Evolutionary conservation across 208 protist genomes (phyloP).

Genomic region (Acanthamoeba divionensis): DNA sequence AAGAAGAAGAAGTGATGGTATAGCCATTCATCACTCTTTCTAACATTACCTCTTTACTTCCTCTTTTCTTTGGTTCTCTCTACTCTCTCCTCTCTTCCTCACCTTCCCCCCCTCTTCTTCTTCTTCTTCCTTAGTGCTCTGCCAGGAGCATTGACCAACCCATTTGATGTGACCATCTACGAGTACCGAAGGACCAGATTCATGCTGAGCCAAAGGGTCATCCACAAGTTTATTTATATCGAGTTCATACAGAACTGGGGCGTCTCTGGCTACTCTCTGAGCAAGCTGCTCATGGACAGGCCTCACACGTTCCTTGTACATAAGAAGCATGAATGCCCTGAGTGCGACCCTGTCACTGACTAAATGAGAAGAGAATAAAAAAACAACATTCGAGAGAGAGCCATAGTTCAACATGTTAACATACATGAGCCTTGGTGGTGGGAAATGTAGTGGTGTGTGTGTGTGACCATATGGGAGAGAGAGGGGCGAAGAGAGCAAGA

Average conservation of each 20-base stretch:
- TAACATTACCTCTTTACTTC: not conserved
- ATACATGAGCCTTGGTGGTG: too few species aligned
- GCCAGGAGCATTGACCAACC: not conserved
- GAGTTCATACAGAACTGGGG: slow-evolving; percentile 15
- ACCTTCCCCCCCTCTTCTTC: not conserved
- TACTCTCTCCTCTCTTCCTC: not conserved
- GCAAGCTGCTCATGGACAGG: not conserved
- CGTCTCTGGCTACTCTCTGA: slow-evolving; percentile 4
- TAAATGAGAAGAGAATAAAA: too few species aligned
- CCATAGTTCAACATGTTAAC: too few species aligned
- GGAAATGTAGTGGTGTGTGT: too few species aligned
- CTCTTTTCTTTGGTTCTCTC: not conserved
- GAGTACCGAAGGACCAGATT: not conserved
- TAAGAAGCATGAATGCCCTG: not conserved
- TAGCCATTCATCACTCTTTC: not conserved
- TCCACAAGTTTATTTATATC: not conserved
- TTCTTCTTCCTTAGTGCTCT: not conserved
- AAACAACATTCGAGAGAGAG: too few species aligned
- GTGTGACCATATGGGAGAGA: too few species aligned
- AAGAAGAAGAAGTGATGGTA: too few species aligned
- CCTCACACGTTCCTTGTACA: slow-evolving; percentile 16
- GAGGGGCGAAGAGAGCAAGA: too few species aligned
- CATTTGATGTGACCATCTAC: slow-evolving; percentile 12
- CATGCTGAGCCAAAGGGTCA: not conserved
- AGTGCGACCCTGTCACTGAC: slow-evolving; percentile 29